Percentiles rank a stretch among this genome's conserved stretches.
phyloP scores from a whole-genome alignment of 306 rosid genomes.

The Carpinus viminea region DNA sequence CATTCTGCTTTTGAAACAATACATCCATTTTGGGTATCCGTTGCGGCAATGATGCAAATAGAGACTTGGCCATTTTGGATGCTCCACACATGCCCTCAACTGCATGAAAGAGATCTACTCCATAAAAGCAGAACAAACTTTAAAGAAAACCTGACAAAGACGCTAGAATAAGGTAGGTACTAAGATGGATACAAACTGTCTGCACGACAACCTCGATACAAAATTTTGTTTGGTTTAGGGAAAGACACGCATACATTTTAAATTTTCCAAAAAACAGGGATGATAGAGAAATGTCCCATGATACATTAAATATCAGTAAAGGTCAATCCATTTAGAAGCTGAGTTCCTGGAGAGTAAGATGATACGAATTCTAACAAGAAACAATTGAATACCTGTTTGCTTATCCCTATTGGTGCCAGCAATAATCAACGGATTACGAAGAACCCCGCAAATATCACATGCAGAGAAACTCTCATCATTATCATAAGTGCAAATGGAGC shows the following conservation, averaged over 20 bases:
- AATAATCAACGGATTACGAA: constrained; percentile 50
- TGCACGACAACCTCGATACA: constrained; percentile 12
- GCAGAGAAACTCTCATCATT: constrained; percentile 68
- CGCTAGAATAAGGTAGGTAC: constrained; percentile 13
- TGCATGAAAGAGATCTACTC: constrained; percentile 89
- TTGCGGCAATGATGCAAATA: constrained; percentile 77
- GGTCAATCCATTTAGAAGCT: constrained; percentile 8
- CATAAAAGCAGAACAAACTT: constrained; percentile 40
- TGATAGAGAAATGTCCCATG: constrained; percentile 21
- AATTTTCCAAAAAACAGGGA: not conserved
- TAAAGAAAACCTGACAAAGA: constrained; percentile 29
- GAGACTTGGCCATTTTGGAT: constrained; percentile 90
- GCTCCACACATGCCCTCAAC: constrained; percentile 83
- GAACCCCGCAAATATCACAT: constrained; percentile 92
- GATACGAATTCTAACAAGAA: constrained; percentile 9
- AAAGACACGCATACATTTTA: not conserved
- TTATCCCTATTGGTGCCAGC: constrained; percentile 30
- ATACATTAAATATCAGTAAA: constrained; percentile 4
- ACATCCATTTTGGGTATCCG: constrained; percentile 61
- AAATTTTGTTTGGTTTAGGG: constrained; percentile 1
- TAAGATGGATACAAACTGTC: constrained; percentile 5
- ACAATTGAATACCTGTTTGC: constrained; percentile 60
- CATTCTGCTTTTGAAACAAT: constrained; percentile 58
- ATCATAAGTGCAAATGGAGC: constrained; percentile 85
- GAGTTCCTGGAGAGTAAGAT: not conserved